A percentile compares a stretch with the other conserved stretches of the same genome.
These are phyloP conservation scores for Bjerkandera adusta DNA, from an alignment of 1,284 basidiomycete genomes.

Conservation along the genomic window DNA sequence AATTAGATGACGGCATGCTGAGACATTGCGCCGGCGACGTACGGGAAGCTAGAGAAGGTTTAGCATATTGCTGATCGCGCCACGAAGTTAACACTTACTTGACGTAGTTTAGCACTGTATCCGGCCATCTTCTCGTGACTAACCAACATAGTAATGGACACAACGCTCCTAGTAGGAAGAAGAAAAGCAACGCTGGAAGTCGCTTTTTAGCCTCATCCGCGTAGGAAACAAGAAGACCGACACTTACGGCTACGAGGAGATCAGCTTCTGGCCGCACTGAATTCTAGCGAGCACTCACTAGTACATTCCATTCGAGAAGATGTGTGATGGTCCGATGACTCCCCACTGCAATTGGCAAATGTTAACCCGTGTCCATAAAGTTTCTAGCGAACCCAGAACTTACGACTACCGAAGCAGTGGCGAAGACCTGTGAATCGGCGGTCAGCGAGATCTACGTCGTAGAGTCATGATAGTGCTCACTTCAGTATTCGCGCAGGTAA, in stretches of 20 bases:
- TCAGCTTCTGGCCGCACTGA: background rate
- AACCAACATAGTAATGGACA: constrained; percentile 40
- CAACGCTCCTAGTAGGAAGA: constrained; percentile 48
- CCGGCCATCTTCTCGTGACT: constrained; percentile 32
- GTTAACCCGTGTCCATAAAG: too few relatives aligned
- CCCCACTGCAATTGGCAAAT: constrained; percentile 32
- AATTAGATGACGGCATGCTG: constrained; percentile 10
- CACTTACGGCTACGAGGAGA: constrained; percentile 19
- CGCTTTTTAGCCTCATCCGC: constrained; percentile 11
- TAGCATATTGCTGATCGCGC: background rate
- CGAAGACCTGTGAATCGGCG: constrained; percentile 28
- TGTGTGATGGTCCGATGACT: constrained; percentile 38
- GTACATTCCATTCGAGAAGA: constrained; percentile 42
- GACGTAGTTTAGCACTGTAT: constrained; percentile 40
- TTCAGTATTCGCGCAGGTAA: constrained; percentile 42
- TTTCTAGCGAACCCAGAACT: constrained; percentile 10
- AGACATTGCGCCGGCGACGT: constrained; percentile 8
- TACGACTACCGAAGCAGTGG: constrained; percentile 29
- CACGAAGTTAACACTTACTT: constrained; percentile 31
- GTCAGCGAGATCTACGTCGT: constrained; percentile 9
- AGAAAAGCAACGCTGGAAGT: constrained; percentile 34
- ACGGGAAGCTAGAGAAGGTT: constrained; percentile 21
- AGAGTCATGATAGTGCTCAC: constrained; percentile 21
- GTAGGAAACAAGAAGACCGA: background rate
- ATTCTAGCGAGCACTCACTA: constrained; percentile 26